A percentile compares a stretch with the other conserved stretches of the same genome.
These are phyloP conservation scores for Fusarium sp. DNA, from an alignment of 2,329 filamentous ascomycete genomes.

Conservation along the genomic window DNA sequence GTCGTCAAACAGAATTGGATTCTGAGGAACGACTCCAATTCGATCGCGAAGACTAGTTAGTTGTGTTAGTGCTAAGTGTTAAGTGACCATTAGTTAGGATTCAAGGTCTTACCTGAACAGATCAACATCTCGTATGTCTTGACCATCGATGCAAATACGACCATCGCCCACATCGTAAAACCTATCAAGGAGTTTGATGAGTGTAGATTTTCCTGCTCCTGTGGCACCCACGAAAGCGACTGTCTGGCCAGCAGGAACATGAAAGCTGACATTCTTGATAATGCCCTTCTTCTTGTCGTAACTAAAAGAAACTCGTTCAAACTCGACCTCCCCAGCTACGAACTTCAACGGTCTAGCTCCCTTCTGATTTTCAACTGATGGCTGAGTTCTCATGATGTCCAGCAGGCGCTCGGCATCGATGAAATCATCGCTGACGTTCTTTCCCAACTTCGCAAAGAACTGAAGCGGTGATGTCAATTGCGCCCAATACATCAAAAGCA, in stretches of 20 bases:
- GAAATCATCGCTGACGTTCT: conserved; percentile 64
- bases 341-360: conserved; percentile 61
- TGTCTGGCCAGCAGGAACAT: conserved; percentile 61
- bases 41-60: conserved; percentile 58
- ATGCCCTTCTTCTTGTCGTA: conserved; percentile 69
- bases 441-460: conserved; percentile 71
- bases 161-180: conserved; percentile 67
- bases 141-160: conserved; percentile 63
- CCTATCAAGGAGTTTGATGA: conserved; percentile 66
- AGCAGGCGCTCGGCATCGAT: conserved; percentile 67
- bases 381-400: conserved; percentile 66
- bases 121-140: conserved; percentile 65
- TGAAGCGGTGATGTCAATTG: conserved; percentile 76
- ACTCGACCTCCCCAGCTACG: conserved; percentile 63
- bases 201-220: conserved; percentile 68
- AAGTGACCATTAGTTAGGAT: background rate
- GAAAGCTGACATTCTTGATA: conserved; percentile 63
- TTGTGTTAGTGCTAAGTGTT: conserved; percentile 38
- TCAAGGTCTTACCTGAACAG: conserved; percentile 54
- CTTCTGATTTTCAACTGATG: conserved; percentile 63
- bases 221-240: conserved; percentile 70
- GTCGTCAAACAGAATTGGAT: conserved; percentile 65
- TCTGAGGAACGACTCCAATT: conserved; percentile 67
- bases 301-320: conserved; percentile 65
- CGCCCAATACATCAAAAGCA: conserved; percentile 78